Percentiles rank a stretch among this genome's conserved stretches.
phyloP scores from a whole-genome alignment of 2,329 filamentous ascomycete genomes.

The Lojkania enalia region DNA sequence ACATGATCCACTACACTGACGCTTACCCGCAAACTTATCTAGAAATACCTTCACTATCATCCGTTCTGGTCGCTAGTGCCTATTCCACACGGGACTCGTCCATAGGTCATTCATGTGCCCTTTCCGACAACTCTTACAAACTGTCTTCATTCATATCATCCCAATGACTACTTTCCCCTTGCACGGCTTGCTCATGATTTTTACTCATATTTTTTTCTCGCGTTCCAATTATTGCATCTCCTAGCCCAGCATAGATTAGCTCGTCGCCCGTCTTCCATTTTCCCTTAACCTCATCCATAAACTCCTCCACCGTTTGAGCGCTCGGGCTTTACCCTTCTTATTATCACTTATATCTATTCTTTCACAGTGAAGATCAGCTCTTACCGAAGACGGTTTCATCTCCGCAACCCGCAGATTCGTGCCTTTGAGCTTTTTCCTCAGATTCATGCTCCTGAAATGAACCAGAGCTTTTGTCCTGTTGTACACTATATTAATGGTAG shows the following conservation, averaged over 20 bases:
- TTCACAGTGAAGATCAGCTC: conserved; percentile 60
- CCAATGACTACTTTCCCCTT: too few relatives aligned
- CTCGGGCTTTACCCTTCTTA: conserved; percentile 61
- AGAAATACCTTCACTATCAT: too few relatives aligned
- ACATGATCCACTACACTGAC: too few relatives aligned
- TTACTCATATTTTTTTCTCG: conserved; percentile 50
- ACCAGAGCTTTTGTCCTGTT: conserved; percentile 63
- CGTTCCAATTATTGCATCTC: conserved; percentile 45
- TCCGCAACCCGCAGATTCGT: conserved; percentile 56
- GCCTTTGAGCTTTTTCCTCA: conserved; percentile 55
- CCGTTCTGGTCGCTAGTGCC: too few relatives aligned
- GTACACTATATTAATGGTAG: conserved; percentile 61
- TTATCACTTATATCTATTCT: conserved; percentile 60
- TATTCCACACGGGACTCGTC: too few relatives aligned
- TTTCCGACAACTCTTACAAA: too few relatives aligned
- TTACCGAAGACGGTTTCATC: conserved; percentile 60
- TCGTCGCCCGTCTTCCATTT: conserved; percentile 55
- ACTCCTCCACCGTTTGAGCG: conserved; percentile 56
- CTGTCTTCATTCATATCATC: too few relatives aligned
- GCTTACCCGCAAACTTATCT: too few relatives aligned
- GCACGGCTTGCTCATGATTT: conserved; percentile 35
- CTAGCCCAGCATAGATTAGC: conserved; percentile 54
- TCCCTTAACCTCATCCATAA: conserved; percentile 53
- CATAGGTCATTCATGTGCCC: too few relatives aligned
- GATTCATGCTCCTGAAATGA: conserved; percentile 60